These are phyloP conservation scores for Cytospora leucostoma DNA, from an alignment of 2,329 filamentous ascomycete genomes.

Conservation along the genomic window DNA sequence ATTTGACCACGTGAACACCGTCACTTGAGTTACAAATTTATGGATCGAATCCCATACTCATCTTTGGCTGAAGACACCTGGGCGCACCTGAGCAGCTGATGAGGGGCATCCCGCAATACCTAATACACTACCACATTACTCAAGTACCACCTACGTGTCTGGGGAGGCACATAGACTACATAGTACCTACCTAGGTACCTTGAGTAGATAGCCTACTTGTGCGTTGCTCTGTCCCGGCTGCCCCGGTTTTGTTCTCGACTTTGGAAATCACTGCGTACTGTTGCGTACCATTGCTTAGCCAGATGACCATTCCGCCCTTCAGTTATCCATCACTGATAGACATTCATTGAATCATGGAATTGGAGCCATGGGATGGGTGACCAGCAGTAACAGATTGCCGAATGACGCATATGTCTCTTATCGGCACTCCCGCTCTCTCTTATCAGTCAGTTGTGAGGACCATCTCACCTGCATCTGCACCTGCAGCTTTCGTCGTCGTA, in stretches of 20 bases:
- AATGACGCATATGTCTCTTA: conserved; percentile 13
- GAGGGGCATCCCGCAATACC: no score
- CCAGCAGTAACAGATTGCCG: conserved; percentile 12
- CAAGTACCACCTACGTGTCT: no score
- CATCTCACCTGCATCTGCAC: not conserved
- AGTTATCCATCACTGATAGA: not conserved
- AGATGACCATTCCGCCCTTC: not conserved
- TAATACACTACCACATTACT: not conserved
- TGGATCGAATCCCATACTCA: not conserved
- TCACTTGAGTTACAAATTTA: not conserved
- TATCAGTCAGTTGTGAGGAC: not conserved
- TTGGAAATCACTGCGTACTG: no score
- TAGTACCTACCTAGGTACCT: not conserved
- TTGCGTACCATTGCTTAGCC: not conserved
- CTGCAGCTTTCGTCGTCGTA: no score
- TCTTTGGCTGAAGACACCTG: not conserved
- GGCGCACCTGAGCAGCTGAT: no score
- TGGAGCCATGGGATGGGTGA: not conserved
- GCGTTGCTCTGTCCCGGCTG: no score
- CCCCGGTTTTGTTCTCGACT: no score
- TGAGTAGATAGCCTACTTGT: no score
- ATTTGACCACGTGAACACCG: conserved; percentile 13
- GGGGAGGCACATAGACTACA: no score
- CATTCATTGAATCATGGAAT: no score
- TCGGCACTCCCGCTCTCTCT: conserved; percentile 4